phyloP scores from a whole-genome alignment of 2,329 filamentous ascomycete species.

The Scorias spongiosa region DNA sequence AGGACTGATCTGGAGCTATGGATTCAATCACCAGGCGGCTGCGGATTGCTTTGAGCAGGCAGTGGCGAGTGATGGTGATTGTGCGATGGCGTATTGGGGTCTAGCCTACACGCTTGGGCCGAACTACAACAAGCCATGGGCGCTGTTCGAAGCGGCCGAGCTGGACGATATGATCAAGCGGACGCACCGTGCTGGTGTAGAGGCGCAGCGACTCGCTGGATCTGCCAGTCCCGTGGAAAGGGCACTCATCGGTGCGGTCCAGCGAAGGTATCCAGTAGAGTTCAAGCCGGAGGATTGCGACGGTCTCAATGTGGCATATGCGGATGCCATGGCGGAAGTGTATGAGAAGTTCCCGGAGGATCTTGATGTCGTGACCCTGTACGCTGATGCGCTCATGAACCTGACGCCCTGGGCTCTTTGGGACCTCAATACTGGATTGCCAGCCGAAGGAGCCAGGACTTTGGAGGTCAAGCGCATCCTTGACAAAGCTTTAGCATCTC shows the following conservation, averaged over 20 bases:
- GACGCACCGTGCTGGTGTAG: slow-evolving; percentile 31
- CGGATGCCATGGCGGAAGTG: slow-evolving; percentile 43
- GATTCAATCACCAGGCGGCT: slow-evolving; percentile 63
- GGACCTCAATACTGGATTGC: slow-evolving; percentile 44
- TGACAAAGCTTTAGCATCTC: slow-evolving; percentile 39
- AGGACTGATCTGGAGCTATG: slow-evolving; percentile 58
- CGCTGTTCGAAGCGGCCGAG: slow-evolving; percentile 50
- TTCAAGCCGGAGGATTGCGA: slow-evolving; percentile 40
- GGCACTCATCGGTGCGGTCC: slow-evolving; percentile 48
- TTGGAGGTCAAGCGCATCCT: slow-evolving; percentile 43
- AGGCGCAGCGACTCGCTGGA: slow-evolving; percentile 25
- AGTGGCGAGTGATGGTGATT: slow-evolving; percentile 37
- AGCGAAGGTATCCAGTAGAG: slow-evolving; percentile 42
- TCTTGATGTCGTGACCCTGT: slow-evolving; percentile 48
- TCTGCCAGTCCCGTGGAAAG: slow-evolving; percentile 38
- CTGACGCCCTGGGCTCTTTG: slow-evolving; percentile 50
- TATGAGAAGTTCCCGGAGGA: slow-evolving; percentile 40
- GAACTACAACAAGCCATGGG: slow-evolving; percentile 71
- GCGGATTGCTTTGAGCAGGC: slow-evolving; percentile 47
- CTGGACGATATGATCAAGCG: slow-evolving; percentile 34
- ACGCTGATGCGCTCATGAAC: slow-evolving; percentile 51
- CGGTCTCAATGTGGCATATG: slow-evolving; percentile 44
- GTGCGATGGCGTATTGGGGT: slow-evolving; percentile 54
- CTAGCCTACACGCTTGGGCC: slow-evolving; percentile 57
- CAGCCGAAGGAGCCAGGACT: slow-evolving; percentile 39